These are phyloP conservation scores for Typha latifolia DNA, from an alignment of 176 grass and related monocot genomes.

Conservation along the genomic window DNA sequence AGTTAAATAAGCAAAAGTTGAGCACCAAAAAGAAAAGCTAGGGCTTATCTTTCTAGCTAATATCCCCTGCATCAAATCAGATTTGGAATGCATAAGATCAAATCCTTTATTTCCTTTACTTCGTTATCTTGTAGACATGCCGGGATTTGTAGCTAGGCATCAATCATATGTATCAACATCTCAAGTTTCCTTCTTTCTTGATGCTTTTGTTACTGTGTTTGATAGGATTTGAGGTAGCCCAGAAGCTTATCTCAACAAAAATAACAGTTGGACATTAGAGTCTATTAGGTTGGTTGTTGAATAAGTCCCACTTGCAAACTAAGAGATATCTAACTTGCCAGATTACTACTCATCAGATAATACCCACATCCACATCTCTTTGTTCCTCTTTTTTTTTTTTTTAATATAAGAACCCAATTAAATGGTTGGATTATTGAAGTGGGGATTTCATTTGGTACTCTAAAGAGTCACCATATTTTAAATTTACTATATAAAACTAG, in stretches of 20 bases:
- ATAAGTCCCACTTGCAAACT: not conserved
- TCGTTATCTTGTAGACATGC: not conserved
- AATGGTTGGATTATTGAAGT: too few species aligned
- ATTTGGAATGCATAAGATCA: not conserved
- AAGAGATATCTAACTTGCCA: not conserved
- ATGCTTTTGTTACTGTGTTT: not conserved
- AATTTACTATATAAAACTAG: too few species aligned
- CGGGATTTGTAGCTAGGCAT: not conserved
- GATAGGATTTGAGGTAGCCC: not conserved
- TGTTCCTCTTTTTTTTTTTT: not conserved
- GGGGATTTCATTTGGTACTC: too few species aligned
- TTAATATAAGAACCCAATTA: too few species aligned
- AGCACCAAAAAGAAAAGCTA: not conserved
- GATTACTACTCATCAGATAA: not conserved
- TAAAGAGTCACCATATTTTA: too few species aligned
- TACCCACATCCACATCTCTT: not conserved
- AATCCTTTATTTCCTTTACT: not conserved
- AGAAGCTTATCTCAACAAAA: not conserved
- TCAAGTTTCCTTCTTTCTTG: not conserved
- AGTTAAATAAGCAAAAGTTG: not conserved
- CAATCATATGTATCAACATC: not conserved
- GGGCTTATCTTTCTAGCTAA: constrained; percentile 2
- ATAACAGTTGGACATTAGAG: not conserved
- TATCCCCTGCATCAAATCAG: constrained; percentile 4
- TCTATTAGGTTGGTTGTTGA: not conserved